Percentiles rank a stretch among this genome's conserved stretches.
Conservation (phyloP, 345 rosid genomes). For the Corchorus capsularis region DNA sequence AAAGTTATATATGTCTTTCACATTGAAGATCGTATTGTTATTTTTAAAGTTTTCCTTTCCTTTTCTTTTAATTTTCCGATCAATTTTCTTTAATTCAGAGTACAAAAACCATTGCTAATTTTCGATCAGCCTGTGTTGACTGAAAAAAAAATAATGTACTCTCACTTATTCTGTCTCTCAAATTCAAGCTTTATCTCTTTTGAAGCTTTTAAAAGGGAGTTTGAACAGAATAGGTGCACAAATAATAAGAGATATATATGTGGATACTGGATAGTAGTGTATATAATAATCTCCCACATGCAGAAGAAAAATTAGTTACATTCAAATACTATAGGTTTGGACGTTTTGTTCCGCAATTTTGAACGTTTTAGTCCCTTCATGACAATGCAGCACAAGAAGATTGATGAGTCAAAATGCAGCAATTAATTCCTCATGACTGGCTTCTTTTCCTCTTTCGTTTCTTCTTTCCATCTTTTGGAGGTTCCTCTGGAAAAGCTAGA, state of each 20-base stretch:
- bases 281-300: too few relatives aligned
- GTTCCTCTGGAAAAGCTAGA: too few relatives aligned
- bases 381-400: too few relatives aligned
- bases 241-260: not conserved
- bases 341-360: too few relatives aligned
- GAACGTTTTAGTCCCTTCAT: too few relatives aligned
- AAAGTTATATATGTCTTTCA: conserved; percentile 26
- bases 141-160: conserved; percentile 32
- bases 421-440: too few relatives aligned
- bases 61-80: not conserved
- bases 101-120: conserved; percentile 27
- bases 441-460: too few relatives aligned
- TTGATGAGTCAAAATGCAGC: too few relatives aligned
- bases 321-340: too few relatives aligned
- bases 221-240: not conserved
- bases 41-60: conserved; percentile 25
- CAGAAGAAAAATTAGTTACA: too few relatives aligned
- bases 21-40: conserved; percentile 7
- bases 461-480: too few relatives aligned
- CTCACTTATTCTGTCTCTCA: conserved; percentile 30
- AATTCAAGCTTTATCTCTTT: conserved; percentile 1
- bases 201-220: conserved; percentile 6
- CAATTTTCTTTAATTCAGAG: conserved; percentile 34
- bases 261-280: too few relatives aligned
- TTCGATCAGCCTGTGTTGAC: conserved; percentile 31